Percentiles rank a stretch among this genome's conserved stretches.
phyloP scores from a whole-genome alignment of 2,329 filamentous ascomycete species.

The Hypoxylon sp. region DNA sequence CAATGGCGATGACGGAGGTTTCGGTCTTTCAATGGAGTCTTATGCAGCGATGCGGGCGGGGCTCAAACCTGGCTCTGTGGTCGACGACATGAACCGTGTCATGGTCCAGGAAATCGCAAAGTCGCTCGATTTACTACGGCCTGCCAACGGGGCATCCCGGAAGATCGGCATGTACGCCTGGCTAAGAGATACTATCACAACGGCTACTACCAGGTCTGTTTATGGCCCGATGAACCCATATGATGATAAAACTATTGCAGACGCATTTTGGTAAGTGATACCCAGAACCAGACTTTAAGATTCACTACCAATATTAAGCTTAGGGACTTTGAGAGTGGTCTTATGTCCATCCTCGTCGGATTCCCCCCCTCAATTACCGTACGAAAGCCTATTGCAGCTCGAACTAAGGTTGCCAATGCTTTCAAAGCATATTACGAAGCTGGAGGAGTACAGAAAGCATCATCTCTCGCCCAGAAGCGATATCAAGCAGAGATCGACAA shows the following conservation, averaged over 20 bases:
- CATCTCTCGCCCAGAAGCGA: constrained; percentile 57
- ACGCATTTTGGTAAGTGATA: constrained; percentile 56
- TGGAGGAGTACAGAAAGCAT: constrained; percentile 58
- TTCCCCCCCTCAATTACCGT: constrained; percentile 53
- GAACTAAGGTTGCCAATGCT: constrained; percentile 55
- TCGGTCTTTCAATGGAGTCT: constrained; percentile 55
- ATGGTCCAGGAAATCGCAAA: constrained; percentile 54
- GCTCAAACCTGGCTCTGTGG: constrained; percentile 52
- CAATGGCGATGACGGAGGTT: constrained; percentile 57
- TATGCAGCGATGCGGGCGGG: constrained; percentile 55
- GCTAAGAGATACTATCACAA: constrained; percentile 54
- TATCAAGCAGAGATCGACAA: constrained; percentile 53
- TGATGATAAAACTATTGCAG: constrained; percentile 54
- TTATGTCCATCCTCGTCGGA: constrained; percentile 47
- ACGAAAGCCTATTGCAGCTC: constrained; percentile 53
- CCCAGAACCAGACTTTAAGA: no score
- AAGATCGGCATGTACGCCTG: constrained; percentile 46
- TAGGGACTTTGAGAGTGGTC: constrained; percentile 48
- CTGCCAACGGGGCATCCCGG: constrained; percentile 25
- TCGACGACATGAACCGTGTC: constrained; percentile 56
- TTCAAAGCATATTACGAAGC: constrained; percentile 59
- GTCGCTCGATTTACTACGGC: constrained; percentile 44
- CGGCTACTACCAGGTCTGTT: constrained; percentile 58
- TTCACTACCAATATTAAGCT: neutral
- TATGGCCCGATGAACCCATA: constrained; percentile 62